Evolutionary conservation across 768 basidiomycete genomes (phyloP).

Genomic region (Leucocoprinus leucothites): DNA sequence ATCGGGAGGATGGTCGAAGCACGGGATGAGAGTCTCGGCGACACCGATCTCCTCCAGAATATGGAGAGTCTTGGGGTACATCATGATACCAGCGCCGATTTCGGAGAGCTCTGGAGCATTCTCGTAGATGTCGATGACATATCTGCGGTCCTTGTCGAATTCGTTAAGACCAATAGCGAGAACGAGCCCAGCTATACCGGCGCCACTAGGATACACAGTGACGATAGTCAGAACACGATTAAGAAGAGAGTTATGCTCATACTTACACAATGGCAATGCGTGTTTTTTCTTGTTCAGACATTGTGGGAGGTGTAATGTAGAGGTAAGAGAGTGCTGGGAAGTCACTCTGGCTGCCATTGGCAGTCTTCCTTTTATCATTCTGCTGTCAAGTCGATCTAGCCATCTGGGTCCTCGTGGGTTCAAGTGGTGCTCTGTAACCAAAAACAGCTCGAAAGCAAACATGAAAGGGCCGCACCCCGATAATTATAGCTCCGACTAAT

Average conservation of each 20-base stretch:
- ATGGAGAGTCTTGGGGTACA: constrained; percentile 26
- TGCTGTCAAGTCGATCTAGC: no score
- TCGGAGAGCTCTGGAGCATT: constrained; percentile 34
- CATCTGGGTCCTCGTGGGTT: no score
- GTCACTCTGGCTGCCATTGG: not conserved
- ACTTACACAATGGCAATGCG: not conserved
- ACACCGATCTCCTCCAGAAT: constrained; percentile 15
- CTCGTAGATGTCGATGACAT: constrained; percentile 39
- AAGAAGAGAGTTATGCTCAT: not conserved
- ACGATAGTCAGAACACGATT: not conserved
- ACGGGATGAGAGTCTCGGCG: constrained; percentile 10
- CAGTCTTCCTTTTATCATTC: not conserved
- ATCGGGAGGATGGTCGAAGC: constrained; percentile 14
- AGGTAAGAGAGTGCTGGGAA: not conserved
- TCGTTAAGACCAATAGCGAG: constrained; percentile 31
- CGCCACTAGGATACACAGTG: constrained; percentile 27
- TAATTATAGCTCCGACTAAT: no score
- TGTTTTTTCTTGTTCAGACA: not conserved
- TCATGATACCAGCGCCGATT: constrained; percentile 41
- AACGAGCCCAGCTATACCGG: constrained; percentile 38
- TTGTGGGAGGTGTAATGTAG: not conserved
- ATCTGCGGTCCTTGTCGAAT: constrained; percentile 17
- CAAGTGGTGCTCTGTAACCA: no score
- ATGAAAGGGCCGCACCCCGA: no score
- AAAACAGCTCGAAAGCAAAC: no score